Evolutionary conservation across 2,329 filamentous ascomycete species (phyloP).

Genomic region (Aspergillus uvarum): DNA sequence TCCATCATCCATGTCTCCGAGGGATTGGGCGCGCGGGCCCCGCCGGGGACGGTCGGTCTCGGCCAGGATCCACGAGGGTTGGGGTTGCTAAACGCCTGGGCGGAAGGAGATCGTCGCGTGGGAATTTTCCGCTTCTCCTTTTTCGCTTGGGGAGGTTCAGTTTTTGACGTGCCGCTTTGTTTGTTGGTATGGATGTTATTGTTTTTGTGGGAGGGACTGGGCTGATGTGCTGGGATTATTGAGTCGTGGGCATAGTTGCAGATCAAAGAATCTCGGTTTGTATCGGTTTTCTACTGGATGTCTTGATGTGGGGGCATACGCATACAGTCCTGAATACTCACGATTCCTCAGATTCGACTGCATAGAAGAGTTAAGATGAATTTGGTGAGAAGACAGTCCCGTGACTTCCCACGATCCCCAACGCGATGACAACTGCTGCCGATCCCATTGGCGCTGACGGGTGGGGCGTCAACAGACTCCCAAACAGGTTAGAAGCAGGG

Average conservation of each 20-base stretch:
- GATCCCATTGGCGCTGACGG: background rate
- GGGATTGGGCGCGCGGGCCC: background rate
- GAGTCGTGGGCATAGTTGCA: too few relatives aligned
- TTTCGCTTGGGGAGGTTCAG: too few relatives aligned
- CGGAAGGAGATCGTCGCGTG: too few relatives aligned
- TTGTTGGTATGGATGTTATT: background rate
- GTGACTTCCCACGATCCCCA: conserved; percentile 5
- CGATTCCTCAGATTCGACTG: too few relatives aligned
- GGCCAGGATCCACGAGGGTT: background rate
- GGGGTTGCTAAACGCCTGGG: background rate
- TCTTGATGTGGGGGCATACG: too few relatives aligned
- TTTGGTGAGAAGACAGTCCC: conserved; percentile 1
- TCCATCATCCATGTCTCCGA: background rate
- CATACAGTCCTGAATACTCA: too few relatives aligned
- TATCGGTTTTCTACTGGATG: too few relatives aligned
- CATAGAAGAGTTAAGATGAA: background rate
- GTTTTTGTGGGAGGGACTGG: too few relatives aligned
- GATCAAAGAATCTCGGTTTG: too few relatives aligned
- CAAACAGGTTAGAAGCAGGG: conserved; percentile 1
- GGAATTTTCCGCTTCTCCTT: too few relatives aligned
- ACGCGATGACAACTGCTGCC: conserved; percentile 6
- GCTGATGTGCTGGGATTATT: too few relatives aligned
- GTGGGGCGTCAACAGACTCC: conserved; percentile 8
- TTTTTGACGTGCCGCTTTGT: background rate
- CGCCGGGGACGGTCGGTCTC: background rate